phyloP scores from a whole-genome alignment of 2,329 filamentous ascomycete species.

The Allantophomopsis cytisporea region DNA sequence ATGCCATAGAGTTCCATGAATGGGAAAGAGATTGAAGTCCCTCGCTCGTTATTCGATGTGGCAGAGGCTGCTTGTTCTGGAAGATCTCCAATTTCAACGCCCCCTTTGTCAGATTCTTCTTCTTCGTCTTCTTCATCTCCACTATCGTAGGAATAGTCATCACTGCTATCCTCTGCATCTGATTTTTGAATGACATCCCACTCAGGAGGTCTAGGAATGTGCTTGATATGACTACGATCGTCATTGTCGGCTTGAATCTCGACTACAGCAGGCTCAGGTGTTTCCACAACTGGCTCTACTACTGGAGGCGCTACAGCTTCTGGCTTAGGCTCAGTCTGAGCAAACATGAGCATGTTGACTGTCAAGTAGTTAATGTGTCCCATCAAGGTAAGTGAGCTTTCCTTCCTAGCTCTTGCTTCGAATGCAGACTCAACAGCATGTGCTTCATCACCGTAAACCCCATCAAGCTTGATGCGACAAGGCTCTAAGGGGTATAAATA shows the following conservation, averaged over 20 bases:
- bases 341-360: slow-evolving; percentile 42
- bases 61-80: slow-evolving; percentile 9
- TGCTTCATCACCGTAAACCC: slow-evolving; percentile 44
- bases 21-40: slow-evolving; percentile 69
- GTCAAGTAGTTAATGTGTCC: slow-evolving; percentile 63
- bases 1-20: slow-evolving; percentile 64
- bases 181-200: slow-evolving; percentile 39
- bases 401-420: slow-evolving; percentile 37
- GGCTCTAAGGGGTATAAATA: slow-evolving; percentile 58
- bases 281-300: slow-evolving; percentile 6
- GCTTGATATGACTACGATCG: slow-evolving; percentile 51
- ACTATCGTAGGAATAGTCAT: slow-evolving; percentile 31
- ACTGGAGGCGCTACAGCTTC: slow-evolving; percentile 3
- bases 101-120: slow-evolving; percentile 18
- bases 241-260: slow-evolving; percentile 9
- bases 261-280: slow-evolving; percentile 5
- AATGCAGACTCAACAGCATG: slow-evolving; percentile 54
- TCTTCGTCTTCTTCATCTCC: slow-evolving; percentile 17
- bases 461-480: slow-evolving; percentile 51
- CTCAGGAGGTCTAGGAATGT: slow-evolving; percentile 66
- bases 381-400: slow-evolving; percentile 49
- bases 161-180: slow-evolving; percentile 30
- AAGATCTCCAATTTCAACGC: slow-evolving; percentile 24
- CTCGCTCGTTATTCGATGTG: slow-evolving; percentile 37
- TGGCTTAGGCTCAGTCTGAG: slow-evolving; percentile 9